phyloP scores from a whole-genome alignment of 768 basidiomycete species.

The Lanmaoa rubissima region DNA sequence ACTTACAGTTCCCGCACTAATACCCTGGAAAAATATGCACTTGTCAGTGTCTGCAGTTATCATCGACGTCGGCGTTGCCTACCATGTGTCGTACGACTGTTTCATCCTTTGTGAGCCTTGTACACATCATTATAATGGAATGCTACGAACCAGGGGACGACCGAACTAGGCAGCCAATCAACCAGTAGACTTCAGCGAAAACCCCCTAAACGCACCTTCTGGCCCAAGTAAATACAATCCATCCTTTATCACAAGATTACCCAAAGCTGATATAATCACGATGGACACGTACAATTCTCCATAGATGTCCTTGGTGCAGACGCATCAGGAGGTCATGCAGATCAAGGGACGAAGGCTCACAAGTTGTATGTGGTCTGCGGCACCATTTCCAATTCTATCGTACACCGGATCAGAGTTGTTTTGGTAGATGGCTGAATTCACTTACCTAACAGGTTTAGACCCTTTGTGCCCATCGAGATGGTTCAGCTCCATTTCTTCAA shows the following conservation, averaged over 20 bases:
- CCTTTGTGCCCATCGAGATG: slow-evolving; percentile 91
- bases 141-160: slow-evolving; percentile 60
- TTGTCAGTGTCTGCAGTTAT: slow-evolving; percentile 3
- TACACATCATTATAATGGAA: background rate
- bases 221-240: slow-evolving; percentile 96
- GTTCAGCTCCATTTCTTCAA: slow-evolving; percentile 78
- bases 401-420: background rate
- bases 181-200: background rate
- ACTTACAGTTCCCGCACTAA: slow-evolving; percentile 74
- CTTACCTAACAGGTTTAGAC: slow-evolving; percentile 72
- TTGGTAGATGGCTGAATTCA: background rate
- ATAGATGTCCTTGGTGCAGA: slow-evolving; percentile 79
- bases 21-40: slow-evolving; percentile 43
- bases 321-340: background rate
- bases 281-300: slow-evolving; percentile 68
- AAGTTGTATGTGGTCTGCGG: slow-evolving; percentile 89
- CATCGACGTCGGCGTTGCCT: slow-evolving; percentile 8
- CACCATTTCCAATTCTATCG: slow-evolving; percentile 86
- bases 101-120: slow-evolving; percentile 1
- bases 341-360: slow-evolving; percentile 38
- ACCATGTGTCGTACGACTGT: slow-evolving; percentile 63
- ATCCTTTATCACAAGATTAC: slow-evolving; percentile 45
- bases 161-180: slow-evolving; percentile 54
- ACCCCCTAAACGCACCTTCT: slow-evolving; percentile 60
- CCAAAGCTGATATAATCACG: background rate